Evolutionary conservation across 352 stramenopile genomes (phyloP), one percentile per base, ranked within the genome.

Genomic region (Globisporangium recalcitrans): DNA sequence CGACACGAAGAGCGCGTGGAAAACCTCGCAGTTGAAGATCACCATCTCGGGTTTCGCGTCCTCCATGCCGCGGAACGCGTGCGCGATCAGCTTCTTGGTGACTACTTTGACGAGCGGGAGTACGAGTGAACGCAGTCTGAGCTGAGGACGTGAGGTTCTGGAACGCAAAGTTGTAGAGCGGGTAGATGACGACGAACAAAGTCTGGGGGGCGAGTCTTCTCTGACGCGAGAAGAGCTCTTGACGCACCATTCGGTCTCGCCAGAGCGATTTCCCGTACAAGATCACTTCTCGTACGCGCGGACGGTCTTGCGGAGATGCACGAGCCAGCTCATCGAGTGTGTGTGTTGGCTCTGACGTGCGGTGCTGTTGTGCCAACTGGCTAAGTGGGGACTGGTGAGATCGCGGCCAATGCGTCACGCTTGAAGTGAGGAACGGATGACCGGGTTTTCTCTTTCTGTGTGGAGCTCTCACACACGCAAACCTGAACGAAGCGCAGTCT

Each of bases 41-140:
- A 74, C 63, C 26, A 76, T 62, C 48, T 73, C 70, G 4, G 58
- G 57, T 5, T 68, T 67, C 21, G 64, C 48, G 40, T 77, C 67
- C 21, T 70, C 63, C 62, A 69, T 69, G 52, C 49, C 27, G 0
- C 54, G 58, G 40, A 66, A 69, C 19, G 68, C 44, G 40, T 63
- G 65, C 1, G 48, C 49, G 32, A 77, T 70, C 51, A 51, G 65
- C 26, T 68, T 72, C 46, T 74, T 74, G 11, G 58, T 34, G 7
- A 49, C 13, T 1, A 70, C 42, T 53, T 71, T 77, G 36, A 77
- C 44, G 2, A 61, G 13, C 1, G 58, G 49, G 7, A 77, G 10
- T 27, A 72, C n/a, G 34, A 1, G 62, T 55, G 13, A 72, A 62
- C 8, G 40, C 52, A 1, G 60, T 52, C 54, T 74, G 67, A 14